A percentile compares a stretch with the other conserved stretches of the same genome.
These are phyloP conservation scores for Naegleria gruberi DNA, from an alignment of 208 protist species.

Conservation along the genomic window DNA sequence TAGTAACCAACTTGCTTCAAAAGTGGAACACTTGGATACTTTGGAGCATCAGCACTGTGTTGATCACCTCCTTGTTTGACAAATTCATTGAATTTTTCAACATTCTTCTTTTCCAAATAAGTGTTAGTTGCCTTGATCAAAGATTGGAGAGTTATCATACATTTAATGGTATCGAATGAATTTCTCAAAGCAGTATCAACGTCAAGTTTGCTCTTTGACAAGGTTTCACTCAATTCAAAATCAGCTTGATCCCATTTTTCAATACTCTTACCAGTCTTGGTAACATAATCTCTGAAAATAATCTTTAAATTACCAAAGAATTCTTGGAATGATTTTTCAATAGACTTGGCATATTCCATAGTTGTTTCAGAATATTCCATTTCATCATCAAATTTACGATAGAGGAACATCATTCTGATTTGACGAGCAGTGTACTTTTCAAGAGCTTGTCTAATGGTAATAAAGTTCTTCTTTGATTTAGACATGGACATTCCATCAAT, in stretches of 20 bases:
- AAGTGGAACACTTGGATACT: conserved; percentile 55
- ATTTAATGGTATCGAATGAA: conserved; percentile 83
- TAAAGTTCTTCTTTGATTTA: conserved; percentile 99
- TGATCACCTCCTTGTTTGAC: conserved; percentile 31
- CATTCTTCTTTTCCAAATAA: conserved; percentile 49
- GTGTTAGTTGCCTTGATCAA: conserved; percentile 68
- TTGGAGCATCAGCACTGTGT: background rate
- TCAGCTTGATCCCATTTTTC: conserved; percentile 43
- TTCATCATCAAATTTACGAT: conserved; percentile 69
- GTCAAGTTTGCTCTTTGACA: conserved; percentile 41
- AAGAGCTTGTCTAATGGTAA: conserved; percentile 83
- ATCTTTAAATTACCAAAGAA: conserved; percentile 70
- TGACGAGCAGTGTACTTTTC: conserved; percentile 56
- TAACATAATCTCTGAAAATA: conserved; percentile 47
- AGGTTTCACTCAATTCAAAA: conserved; percentile 35
- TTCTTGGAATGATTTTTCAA: conserved; percentile 61
- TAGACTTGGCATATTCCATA: conserved; percentile 67
- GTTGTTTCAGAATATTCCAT: conserved; percentile 85
- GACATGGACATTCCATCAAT: conserved; percentile 98
- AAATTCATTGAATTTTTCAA: background rate
- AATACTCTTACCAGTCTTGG: conserved; percentile 45
- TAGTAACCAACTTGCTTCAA: conserved; percentile 65
- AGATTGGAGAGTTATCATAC: conserved; percentile 54
- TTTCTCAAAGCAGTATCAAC: conserved; percentile 39
- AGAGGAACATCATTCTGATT: conserved; percentile 89